These are phyloP conservation scores for Pseudonitzschia multistriata DNA, from an alignment of 108 stramenopile species.

Conservation along the genomic window DNA sequence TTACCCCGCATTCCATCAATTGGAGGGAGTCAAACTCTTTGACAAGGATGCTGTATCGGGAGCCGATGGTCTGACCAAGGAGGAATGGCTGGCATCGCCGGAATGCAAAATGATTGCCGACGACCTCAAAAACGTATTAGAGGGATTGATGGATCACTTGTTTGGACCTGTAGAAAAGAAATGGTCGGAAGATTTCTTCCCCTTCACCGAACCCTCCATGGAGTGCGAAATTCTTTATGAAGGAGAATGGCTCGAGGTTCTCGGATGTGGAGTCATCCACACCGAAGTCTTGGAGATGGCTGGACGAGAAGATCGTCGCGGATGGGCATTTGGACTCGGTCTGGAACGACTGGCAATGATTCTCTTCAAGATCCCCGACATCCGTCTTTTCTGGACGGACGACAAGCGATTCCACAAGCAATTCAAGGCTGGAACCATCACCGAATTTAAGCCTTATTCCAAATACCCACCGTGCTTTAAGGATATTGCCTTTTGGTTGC, in stretches of 20 bases:
- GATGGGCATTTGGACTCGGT: slow-evolving; percentile 97
- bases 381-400: slow-evolving; percentile 95
- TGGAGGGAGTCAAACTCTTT: slow-evolving; percentile 95
- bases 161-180: slow-evolving; percentile 76
- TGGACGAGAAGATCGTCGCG: slow-evolving; percentile 42
- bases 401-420: slow-evolving; percentile 90
- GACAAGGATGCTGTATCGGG: slow-evolving; percentile 23
- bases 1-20: slow-evolving; percentile 99
- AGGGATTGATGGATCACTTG: slow-evolving; percentile 74
- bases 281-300: slow-evolving; percentile 39
- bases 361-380: slow-evolving; percentile 94
- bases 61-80: slow-evolving; percentile 6
- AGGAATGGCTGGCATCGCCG: slow-evolving; percentile 25
- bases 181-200: slow-evolving; percentile 90
- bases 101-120: slow-evolving; percentile 32
- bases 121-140: slow-evolving; percentile 75
- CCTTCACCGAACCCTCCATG: slow-evolving; percentile 93
- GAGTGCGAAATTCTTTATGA: slow-evolving; percentile 93
- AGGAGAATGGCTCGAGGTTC: slow-evolving; percentile 95
- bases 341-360: slow-evolving; percentile 97
- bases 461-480: slow-evolving; percentile 95
- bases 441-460: slow-evolving; percentile 86
- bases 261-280: slow-evolving; percentile 95
- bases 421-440: slow-evolving; percentile 74
- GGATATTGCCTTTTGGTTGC: slow-evolving; percentile 92